Conservation (phyloP, 2,329 filamentous ascomycete genomes). For the Trichoderma koningiopsis region DNA sequence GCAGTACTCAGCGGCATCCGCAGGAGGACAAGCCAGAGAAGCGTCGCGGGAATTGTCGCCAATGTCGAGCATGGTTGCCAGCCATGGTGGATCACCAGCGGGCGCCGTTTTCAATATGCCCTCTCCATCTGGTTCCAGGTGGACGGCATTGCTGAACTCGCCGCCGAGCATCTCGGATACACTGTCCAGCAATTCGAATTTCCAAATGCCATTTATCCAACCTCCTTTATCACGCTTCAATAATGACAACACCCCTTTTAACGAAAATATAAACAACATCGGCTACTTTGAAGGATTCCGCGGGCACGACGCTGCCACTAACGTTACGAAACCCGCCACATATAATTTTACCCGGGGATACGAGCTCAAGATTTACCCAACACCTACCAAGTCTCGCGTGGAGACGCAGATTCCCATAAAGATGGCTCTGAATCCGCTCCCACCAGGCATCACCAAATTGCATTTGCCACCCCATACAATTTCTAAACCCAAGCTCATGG, state of each 20-base stretch:
- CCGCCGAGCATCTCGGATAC: conserved; percentile 32
- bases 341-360: conserved; percentile 42
- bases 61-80: conserved; percentile 53
- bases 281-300: background rate
- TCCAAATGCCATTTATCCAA: conserved; percentile 32
- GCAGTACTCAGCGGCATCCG: conserved; percentile 55
- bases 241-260: background rate
- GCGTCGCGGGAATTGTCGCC: conserved; percentile 59
- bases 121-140: conserved; percentile 44
- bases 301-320: conserved; percentile 35
- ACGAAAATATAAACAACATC: background rate
- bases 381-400: conserved; percentile 81
- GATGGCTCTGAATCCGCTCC: conserved; percentile 75
- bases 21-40: conserved; percentile 51
- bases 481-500: conserved; percentile 87
- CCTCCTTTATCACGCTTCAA: background rate
- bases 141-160: conserved; percentile 39
- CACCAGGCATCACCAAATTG: conserved; percentile 73
- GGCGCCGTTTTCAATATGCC: conserved; percentile 50
- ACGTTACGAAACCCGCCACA: conserved; percentile 28
- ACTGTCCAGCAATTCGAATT: conserved; percentile 33
- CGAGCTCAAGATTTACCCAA: conserved; percentile 63
- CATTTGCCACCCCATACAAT: conserved; percentile 90
- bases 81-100: conserved; percentile 56
- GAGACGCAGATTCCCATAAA: conserved; percentile 95